Base-by-base conservation (phyloP, 768 basidiomycete genomes). In the Russula abietina region DNA sequence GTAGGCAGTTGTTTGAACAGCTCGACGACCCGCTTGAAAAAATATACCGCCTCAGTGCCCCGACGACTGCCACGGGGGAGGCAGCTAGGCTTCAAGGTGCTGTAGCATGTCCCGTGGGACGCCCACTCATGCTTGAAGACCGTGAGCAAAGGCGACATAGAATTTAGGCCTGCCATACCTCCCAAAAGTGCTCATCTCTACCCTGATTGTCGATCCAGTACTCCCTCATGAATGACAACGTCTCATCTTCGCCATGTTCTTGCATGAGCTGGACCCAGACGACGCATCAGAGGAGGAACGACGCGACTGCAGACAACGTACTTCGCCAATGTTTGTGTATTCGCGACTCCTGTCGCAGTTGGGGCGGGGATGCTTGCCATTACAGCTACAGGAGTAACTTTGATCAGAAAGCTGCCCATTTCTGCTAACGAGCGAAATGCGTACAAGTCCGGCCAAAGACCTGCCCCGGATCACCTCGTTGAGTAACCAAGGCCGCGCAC, bases 1-100 rank as follows among this genome's bases (percentile, higher is more conserved):
- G 91, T 91, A 0, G 89, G 87, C 28, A 92, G 81, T 10, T 79
- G 78, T 82, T 81, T 72, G 76, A 87, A 88, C 19, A 87, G 72
- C 2, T 70, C 75, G 62, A 88, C 86, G 2, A 83, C 81, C n/a
- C 69, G 76, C 62, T 83, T 68, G 74, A 86, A 88, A 74, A 81
- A 89, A 17, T 81, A 81, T 38, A 88, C 87, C 1, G 86, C 88
- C 84, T 89, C 88, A 10, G 83, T 80, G 26, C 88, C 86, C 55
- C 72, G 76, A 9, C 80, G 68, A 65, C 82, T 85, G n/a, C 81
- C 82, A 11, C 75, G 72, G 3, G 86, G 84, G 53, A 89, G 76
- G 70, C 88, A 90, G 32, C 73, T 74, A 10, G 81, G 71, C 59
- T 78, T 65, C 22, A 89, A 78, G 5, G 87, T 89, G 70, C 86